phyloP scores from a whole-genome alignment of 1,139 yeast species.

The Trichomonascaceae sp. region DNA sequence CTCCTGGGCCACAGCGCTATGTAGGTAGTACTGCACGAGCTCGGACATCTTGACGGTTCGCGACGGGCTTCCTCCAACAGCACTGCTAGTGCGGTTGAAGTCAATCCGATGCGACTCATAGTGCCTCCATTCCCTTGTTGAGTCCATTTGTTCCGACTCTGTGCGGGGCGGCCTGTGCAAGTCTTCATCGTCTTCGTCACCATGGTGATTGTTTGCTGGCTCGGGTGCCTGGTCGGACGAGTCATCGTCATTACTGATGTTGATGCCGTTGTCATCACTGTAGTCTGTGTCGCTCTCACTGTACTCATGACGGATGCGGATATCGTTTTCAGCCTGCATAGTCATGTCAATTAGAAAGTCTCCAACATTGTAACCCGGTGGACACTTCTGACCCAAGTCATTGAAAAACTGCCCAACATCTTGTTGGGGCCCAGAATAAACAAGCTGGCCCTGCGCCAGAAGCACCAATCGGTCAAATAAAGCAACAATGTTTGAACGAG shows the following conservation, averaged over 20 bases:
- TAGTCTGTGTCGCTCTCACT: constrained; percentile 1
- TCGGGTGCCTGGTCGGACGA: constrained; percentile 4
- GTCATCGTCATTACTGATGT: constrained; percentile 6
- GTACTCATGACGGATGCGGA: neutral
- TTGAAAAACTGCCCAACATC: constrained; percentile 61
- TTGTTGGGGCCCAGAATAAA: constrained; percentile 55
- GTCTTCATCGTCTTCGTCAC: too few relatives aligned
- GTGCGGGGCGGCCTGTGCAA: neutral
- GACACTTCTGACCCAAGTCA: constrained; percentile 68
- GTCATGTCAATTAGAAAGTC: constrained; percentile 88
- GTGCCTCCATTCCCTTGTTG: constrained; percentile 82
- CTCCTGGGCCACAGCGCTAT: constrained; percentile 40
- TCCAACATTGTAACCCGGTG: constrained; percentile 83
- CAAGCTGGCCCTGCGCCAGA: constrained; percentile 72
- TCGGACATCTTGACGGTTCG: neutral
- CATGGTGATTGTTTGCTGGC: constrained; percentile 10
- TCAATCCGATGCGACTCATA: constrained; percentile 79
- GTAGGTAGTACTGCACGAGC: constrained; percentile 28
- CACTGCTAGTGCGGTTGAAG: constrained; percentile 16
- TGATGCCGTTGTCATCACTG: constrained; percentile 4
- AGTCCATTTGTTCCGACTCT: constrained; percentile 15
- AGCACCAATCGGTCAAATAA: constrained; percentile 71
- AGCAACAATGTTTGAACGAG: constrained; percentile 91
- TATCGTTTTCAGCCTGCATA: constrained; percentile 35
- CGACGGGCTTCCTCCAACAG: neutral